These are phyloP conservation scores for Globisporangium cystogenes DNA, from an alignment of 352 stramenopile species.

Conservation along the genomic window DNA sequence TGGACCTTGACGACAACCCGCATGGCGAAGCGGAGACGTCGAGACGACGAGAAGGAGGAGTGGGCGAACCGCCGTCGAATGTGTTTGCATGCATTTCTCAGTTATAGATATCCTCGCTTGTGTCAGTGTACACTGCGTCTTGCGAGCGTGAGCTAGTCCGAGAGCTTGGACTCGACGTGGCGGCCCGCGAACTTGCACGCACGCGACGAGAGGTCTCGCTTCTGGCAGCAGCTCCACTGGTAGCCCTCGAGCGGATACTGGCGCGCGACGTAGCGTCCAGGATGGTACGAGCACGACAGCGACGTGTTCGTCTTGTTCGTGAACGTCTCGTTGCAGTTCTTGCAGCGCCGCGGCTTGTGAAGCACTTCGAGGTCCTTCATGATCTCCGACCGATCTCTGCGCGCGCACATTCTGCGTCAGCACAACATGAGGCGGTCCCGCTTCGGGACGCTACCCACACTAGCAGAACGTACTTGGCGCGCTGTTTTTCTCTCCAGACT, in stretches of 20 bases:
- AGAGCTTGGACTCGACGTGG: constrained; percentile 62
- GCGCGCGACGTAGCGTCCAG: constrained; percentile 62
- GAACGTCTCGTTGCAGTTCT: constrained; percentile 79
- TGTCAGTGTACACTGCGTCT: no score
- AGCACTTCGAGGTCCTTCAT: constrained; percentile 65
- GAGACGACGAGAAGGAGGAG: neutral
- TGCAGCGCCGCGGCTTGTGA: constrained; percentile 73
- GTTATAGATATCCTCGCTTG: no score
- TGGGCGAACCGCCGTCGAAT: no score
- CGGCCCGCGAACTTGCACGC: constrained; percentile 77
- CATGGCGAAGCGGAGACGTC: constrained; percentile 26
- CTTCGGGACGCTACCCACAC: neutral
- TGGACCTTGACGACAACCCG: constrained; percentile 62
- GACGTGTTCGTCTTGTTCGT: constrained; percentile 80
- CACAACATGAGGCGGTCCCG: neutral
- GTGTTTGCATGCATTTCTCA: no score
- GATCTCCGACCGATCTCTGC: constrained; percentile 57
- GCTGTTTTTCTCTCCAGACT: constrained; percentile 57
- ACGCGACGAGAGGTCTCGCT: constrained; percentile 68
- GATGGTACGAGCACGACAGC: constrained; percentile 75
- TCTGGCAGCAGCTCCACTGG: constrained; percentile 82
- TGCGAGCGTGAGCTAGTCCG: constrained; percentile 21
- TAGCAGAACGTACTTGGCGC: constrained; percentile 24
- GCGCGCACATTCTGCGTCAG: neutral
- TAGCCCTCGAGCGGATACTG: constrained; percentile 81